Base-by-base conservation (phyloP, 73 alveolate species). In the Paramecium tetraurelia region DNA sequence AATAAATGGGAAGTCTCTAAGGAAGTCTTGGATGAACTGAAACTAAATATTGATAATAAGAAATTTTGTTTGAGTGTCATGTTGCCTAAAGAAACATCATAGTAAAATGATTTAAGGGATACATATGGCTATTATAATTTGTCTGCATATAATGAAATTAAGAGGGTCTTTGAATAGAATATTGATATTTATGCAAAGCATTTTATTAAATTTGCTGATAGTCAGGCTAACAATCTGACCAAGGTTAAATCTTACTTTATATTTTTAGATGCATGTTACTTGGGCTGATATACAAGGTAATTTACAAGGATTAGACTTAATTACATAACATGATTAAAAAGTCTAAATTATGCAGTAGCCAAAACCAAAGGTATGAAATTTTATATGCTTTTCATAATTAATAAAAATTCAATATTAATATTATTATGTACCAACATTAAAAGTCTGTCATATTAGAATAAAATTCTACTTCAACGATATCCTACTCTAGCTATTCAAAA, bases 1-100 rank as follows among this genome's bases (percentile, higher is more conserved):
- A 75, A 75, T 20, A 75, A 75, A 75, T 75, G 87, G 87, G 87
- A 75, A 75, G 58, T 75, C 4, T 35, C 58, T 4, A 75, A 75
- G n/a, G 59, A 75, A 38, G 14, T 41, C 9, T 41, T 75, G 27
- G 87, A 75, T 14, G 87, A 75, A 16, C 5, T 75, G 7, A 75
- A 41, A 75, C 9, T 10, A 2, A 75, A 35, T 35, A 41, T 75
- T 29, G 59, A 75, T 38, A 75, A 75, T 41, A 75, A 75, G 6
- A 75, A 75, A 75, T 75, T 5, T 16, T 75, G 87, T 75, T 22
- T 75, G 16, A 29, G 58, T 12, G 57, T 35, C 4, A 75, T 75
- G 68, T 21, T 75, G 0, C 87, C 87, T 10, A 75, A 75, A 75
- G 87, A 75, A 75, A 75, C 87, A 35, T 75, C 33, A 14, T 38